These are phyloP conservation scores for Arctium minus DNA, from an alignment of 129 eudicot species.

Conservation along the genomic window DNA sequence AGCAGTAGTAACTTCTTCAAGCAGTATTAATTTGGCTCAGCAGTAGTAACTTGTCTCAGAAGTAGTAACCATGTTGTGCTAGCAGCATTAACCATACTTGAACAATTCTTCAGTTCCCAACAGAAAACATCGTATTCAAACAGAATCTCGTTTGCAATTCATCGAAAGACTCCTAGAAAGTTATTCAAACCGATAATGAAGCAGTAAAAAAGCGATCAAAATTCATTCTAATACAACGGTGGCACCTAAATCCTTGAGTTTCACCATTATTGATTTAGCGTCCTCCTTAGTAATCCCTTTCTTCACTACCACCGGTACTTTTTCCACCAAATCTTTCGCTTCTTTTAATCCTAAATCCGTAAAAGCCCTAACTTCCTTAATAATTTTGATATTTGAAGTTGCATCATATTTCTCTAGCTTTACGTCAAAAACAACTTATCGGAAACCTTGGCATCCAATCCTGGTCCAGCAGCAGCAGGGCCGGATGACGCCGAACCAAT, in stretches of 20 bases:
- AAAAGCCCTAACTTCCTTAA: too few species aligned
- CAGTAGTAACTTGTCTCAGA: too few species aligned
- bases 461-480: constrained; percentile 26
- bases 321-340: constrained; percentile 88
- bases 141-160: background rate
- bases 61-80: too few species aligned
- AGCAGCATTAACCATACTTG: too few species aligned
- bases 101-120: too few species aligned
- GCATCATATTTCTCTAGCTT: constrained; percentile 78
- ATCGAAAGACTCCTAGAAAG: background rate
- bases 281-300: constrained; percentile 81
- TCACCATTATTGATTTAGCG: constrained; percentile 59
- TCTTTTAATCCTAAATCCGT: constrained; percentile 88
- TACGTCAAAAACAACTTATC: constrained; percentile 72
- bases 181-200: background rate
- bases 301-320: constrained; percentile 69
- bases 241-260: constrained; percentile 83
- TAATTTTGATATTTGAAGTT: constrained; percentile 71
- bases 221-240: constrained; percentile 71
- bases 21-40: too few species aligned
- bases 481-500: constrained; percentile 25
- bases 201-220: background rate
- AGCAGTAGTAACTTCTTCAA: too few species aligned
- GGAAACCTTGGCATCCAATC: constrained; percentile 28
- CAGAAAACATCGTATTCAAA: background rate